Percentiles rank a stretch among this genome's conserved stretches.
Conservation (phyloP, 2,329 filamentous ascomycete genomes). For the Talaromyces marneffei region DNA sequence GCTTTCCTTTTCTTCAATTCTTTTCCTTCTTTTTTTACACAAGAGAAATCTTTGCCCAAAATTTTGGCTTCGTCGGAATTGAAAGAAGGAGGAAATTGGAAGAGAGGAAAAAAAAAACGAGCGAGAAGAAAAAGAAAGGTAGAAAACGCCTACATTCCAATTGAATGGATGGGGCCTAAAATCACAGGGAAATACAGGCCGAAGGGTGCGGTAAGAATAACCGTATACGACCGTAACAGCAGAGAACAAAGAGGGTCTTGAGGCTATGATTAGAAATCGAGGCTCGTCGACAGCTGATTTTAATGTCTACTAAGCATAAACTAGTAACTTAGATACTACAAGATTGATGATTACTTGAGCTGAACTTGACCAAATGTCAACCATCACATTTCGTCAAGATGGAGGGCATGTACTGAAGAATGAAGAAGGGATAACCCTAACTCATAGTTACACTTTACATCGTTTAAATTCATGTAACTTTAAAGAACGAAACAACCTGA, state of each 20-base stretch:
- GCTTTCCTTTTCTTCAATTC: background rate
- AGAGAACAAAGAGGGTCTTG: background rate
- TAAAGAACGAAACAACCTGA: background rate
- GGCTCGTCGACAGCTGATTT: background rate
- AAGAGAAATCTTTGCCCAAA: background rate
- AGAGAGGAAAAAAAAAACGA: background rate
- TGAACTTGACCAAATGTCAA: too few species aligned
- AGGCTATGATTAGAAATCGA: background rate
- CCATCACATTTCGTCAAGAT: background rate
- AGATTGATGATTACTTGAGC: background rate
- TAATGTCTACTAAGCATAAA: background rate
- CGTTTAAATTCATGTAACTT: too few species aligned
- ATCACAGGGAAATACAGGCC: background rate
- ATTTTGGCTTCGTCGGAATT: background rate
- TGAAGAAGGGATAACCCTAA: background rate
- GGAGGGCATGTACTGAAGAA: background rate
- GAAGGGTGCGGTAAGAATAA: slow-evolving; percentile 1
- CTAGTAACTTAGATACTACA: too few species aligned
- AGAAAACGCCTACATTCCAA: background rate
- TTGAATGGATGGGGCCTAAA: background rate
- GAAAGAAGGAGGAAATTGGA: background rate
- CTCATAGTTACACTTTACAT: too few species aligned
- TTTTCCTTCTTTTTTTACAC: background rate
- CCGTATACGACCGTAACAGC: background rate
- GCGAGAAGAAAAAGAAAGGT: background rate